Evolutionary conservation across 202 grass and related monocot species (phyloP).

Genomic region (Setaria viridis): DNA sequence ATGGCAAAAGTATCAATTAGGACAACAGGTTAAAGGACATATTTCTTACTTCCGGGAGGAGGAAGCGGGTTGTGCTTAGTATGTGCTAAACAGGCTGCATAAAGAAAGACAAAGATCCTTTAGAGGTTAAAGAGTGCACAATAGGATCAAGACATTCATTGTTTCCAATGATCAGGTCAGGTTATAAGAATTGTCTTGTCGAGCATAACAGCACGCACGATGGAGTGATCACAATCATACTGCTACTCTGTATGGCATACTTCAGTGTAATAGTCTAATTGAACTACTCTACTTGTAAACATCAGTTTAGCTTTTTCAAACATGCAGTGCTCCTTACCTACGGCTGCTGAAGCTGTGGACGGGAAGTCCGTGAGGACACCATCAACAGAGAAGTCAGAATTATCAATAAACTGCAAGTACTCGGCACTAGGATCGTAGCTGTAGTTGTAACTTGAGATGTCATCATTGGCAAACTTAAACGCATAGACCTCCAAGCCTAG

Average conservation of each 20-base stretch:
- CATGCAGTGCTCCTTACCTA: constrained; percentile 58
- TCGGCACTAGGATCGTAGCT: constrained; percentile 83
- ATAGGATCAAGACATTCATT: not conserved
- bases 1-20: constrained; percentile 9
- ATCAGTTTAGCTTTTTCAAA: constrained; percentile 21
- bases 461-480: constrained; percentile 79
- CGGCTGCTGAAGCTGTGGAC: constrained; percentile 77
- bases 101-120: constrained; percentile 14
- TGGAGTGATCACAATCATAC: constrained; percentile 7
- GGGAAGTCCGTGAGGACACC: constrained; percentile 89
- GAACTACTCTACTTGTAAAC: not conserved
- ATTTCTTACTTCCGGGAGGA: constrained; percentile 57
- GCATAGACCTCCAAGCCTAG: constrained; percentile 79
- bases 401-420: constrained; percentile 89
- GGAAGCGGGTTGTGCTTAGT: constrained; percentile 47
- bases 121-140: not conserved
- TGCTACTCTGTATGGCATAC: not conserved
- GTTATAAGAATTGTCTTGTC: not conserved
- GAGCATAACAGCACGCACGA: not conserved
- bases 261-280: not conserved
- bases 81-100: constrained; percentile 92
- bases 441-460: constrained; percentile 82
- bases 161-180: not conserved
- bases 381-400: constrained; percentile 71
- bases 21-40: not conserved